Conservation (phyloP, 116 monocot genomes). For the Phalaenopsis hybrid region DNA sequence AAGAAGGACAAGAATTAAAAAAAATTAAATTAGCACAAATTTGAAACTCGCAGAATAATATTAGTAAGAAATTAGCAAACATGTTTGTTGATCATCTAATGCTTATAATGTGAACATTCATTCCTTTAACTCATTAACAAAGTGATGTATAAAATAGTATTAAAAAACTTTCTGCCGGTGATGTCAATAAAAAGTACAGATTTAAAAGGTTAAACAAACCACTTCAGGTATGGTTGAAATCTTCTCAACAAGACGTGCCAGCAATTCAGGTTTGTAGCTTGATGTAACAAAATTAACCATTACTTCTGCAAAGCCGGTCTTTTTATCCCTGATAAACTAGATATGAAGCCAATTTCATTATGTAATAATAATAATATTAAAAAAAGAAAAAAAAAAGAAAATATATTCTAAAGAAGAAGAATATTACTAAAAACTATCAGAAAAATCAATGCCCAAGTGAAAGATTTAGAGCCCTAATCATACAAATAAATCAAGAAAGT, state of each 20-base stretch:
- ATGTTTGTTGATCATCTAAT: neutral
- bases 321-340: conserved; percentile 43
- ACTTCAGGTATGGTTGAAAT: conserved; percentile 74
- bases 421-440: neutral
- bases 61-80: neutral
- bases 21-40: neutral
- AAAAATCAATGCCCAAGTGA: neutral
- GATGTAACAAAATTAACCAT: conserved; percentile 99
- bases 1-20: neutral
- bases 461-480: neutral
- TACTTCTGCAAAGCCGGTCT: conserved; percentile 54
- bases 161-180: neutral
- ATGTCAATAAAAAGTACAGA: neutral
- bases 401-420: neutral
- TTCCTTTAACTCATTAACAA: neutral
- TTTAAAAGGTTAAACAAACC: conserved; percentile 34
- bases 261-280: conserved; percentile 51
- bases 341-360: neutral
- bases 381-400: neutral
- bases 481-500: neutral
- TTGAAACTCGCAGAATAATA: neutral
- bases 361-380: neutral
- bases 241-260: conserved; percentile 61
- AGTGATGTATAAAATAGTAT: neutral
- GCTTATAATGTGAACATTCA: neutral